Evolutionary conservation across 2,329 filamentous ascomycete genomes (phyloP).

Genomic region (Didymella segeticola): DNA sequence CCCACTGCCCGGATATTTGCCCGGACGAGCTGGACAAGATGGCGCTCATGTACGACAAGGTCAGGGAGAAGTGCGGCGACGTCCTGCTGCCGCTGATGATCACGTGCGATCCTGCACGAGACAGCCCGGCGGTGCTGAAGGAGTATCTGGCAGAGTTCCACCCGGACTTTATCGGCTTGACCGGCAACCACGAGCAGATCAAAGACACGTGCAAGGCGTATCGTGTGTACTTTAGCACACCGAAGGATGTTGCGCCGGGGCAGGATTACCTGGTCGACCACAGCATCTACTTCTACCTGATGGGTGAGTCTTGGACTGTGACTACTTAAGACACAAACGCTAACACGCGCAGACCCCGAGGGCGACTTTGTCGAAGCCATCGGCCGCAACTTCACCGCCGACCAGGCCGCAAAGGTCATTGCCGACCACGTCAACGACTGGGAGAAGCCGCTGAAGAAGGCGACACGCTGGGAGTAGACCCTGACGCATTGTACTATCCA

Average conservation of each 20-base stretch:
- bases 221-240: constrained; percentile 96
- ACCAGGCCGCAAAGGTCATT: constrained; percentile 84
- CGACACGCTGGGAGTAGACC: constrained; percentile 38
- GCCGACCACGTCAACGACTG: constrained; percentile 83
- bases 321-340: not conserved
- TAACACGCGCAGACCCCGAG: constrained; percentile 74
- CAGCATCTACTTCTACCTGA: constrained; percentile 99
- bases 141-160: constrained; percentile 93
- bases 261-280: constrained; percentile 98
- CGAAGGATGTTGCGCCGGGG: constrained; percentile 83
- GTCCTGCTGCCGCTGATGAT: constrained; percentile 84
- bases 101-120: constrained; percentile 91
- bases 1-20: constrained; percentile 97
- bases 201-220: constrained; percentile 96
- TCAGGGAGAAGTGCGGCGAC: constrained; percentile 56
- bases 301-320: constrained; percentile 64
- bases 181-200: constrained; percentile 91
- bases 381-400: constrained; percentile 90
- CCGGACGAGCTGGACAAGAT: constrained; percentile 99
- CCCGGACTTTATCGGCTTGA: constrained; percentile 81
- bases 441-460: constrained; percentile 64
- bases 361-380: constrained; percentile 98
- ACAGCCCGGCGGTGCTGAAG: constrained; percentile 84
- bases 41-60: constrained; percentile 87
- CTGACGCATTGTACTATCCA: too few relatives aligned